A percentile compares a stretch with the other conserved stretches of the same genome.
phyloP scores from a whole-genome alignment of 108 stramenopile genomes.

The Nannochloropsis salina region DNA sequence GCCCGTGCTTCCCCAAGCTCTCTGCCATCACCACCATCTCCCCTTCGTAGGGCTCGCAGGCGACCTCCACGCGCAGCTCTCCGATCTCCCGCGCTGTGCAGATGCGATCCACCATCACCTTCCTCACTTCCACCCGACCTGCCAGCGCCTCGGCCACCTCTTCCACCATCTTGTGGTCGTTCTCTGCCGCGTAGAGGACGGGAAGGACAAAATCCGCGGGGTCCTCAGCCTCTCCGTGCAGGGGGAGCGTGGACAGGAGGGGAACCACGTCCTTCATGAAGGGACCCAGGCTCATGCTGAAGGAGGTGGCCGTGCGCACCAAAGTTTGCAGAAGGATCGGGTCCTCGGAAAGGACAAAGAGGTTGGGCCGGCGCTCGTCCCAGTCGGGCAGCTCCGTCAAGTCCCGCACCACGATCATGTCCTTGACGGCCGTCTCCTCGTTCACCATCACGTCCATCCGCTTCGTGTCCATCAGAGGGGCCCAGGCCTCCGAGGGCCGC shows the following conservation, averaged over 20 bases:
- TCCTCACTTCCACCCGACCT: background rate
- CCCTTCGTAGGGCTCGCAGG: background rate
- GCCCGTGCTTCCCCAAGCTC: background rate
- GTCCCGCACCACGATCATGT: background rate
- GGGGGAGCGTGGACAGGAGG: background rate
- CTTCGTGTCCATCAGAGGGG: conserved; percentile 23
- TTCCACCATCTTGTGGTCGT: conserved; percentile 28
- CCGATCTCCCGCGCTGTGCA: conserved; percentile 25
- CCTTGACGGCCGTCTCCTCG: background rate
- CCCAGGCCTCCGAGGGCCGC: conserved; percentile 34
- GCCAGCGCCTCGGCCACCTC: background rate
- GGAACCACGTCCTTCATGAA: background rate
- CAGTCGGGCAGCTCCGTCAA: conserved; percentile 1
- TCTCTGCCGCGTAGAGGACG: conserved; percentile 35
- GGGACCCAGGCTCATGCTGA: conserved; percentile 18
- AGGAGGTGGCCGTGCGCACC: background rate
- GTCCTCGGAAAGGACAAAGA: background rate
- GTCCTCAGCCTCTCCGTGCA: background rate
- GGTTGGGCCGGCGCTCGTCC: background rate
- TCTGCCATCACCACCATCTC: background rate
- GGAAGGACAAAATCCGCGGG: background rate
- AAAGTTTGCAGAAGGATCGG: background rate
- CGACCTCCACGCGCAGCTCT: background rate
- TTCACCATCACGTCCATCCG: background rate
- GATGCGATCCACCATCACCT: conserved; percentile 30